Evolutionary conservation across 495 filamentous ascomycete species (phyloP).

Genomic region (Penicillium paxilli): DNA sequence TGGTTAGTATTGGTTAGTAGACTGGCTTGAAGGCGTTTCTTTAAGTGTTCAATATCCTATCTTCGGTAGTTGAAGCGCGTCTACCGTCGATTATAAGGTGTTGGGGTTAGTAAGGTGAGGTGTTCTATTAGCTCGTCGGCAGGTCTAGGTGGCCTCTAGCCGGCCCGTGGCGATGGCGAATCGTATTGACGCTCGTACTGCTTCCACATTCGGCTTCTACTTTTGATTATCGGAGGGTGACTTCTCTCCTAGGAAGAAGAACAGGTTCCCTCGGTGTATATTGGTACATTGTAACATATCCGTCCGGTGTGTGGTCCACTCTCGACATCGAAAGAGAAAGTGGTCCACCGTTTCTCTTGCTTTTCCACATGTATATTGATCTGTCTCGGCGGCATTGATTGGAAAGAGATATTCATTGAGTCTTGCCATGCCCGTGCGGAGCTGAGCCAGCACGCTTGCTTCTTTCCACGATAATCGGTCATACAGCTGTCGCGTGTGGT

Average conservation of each 20-base stretch:
- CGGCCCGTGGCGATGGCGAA: conserved; percentile 36
- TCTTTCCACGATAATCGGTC: conserved; percentile 31
- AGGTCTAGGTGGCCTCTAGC: conserved; percentile 26
- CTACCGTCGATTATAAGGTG: conserved; percentile 20
- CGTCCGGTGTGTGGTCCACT: conserved; percentile 27
- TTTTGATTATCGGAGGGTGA: conserved; percentile 28
- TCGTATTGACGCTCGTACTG: conserved; percentile 35
- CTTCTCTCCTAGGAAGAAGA: conserved; percentile 31
- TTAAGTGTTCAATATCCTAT: conserved; percentile 3
- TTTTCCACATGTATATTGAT: conserved; percentile 29
- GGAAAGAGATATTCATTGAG: conserved; percentile 33
- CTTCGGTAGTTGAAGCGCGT: conserved; percentile 7
- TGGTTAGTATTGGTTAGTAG: conserved; percentile 26
- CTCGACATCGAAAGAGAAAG: conserved; percentile 35
- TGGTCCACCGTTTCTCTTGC: conserved; percentile 35
- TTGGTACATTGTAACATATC: conserved; percentile 34
- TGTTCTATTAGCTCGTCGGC: conserved; percentile 11
- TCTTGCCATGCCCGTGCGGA: conserved; percentile 36
- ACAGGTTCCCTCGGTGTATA: conserved; percentile 32
- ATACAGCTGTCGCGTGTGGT: conserved; percentile 14
- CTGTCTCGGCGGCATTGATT: conserved; percentile 24
- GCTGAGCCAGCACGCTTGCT: conserved; percentile 31
- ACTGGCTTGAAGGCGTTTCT: neutral
- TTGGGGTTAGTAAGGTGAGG: conserved; percentile 12
- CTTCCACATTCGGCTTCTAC: conserved; percentile 33